Base-by-base conservation (phyloP, 345 rosid species). In the Combretum micranthum region DNA sequence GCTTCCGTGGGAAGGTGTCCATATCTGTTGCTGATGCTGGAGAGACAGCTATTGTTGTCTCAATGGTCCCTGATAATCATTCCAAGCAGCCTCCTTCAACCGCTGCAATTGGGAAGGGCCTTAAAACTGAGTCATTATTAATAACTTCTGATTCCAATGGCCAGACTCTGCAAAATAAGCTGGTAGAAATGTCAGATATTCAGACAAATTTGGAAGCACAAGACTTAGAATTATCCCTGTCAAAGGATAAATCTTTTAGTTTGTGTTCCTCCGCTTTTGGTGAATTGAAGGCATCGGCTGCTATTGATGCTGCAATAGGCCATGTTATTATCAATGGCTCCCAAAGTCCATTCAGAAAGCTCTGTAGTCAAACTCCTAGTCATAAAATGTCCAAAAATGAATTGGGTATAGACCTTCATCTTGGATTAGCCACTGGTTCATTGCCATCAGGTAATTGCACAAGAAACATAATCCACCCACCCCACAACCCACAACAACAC, bases 31-130 rank as follows among this genome's bases (percentile, higher is more conserved):
- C 94, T 65, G 99, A 89, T 76, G 79, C 80, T 50, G 99, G 99
- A 56, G 98, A 92, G 75, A 89, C 97, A 2, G 99, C 96, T 51
- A 32, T 93, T 69, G 91, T 93, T 60, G 89, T 93, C 68, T 85
- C 99, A 56, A 79, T 82, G 75, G 79, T 85, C 20, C 77, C 75
- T 57, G 85, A 61, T 52, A 79, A 72, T 48, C 78, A 84, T 44
- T 65, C 66, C 60, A 74, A 73, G 72, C 68, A 56, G 48, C 42
- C 50, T 66, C 53, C 69, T 15, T 62, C 76, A 25, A 44, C 48
- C 43, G 64, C 63, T 62, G 79, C 72, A 72, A 64, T 65, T 64
- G 68, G 63, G 18, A 56, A 70, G 64, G 67, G 56, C 63, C 44
- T n/a, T 44, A 59, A 57, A 70, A 52, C 43, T 54, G 70, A 75